Evolutionary conservation across 345 rosid genomes (phyloP).

Genomic region (Eucalyptus lansdowneana): DNA sequence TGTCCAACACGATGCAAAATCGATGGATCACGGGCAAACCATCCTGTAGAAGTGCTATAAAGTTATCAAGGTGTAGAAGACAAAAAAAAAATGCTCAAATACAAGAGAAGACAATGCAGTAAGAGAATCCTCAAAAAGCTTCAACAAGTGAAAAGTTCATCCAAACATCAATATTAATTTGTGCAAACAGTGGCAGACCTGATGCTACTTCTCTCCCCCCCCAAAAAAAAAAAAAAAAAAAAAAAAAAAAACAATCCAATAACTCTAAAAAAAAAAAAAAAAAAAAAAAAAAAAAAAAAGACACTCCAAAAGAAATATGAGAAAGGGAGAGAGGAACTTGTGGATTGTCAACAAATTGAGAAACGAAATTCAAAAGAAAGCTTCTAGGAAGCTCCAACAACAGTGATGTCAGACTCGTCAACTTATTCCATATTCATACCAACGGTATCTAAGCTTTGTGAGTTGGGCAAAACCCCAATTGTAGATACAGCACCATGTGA

Average conservation of each 20-base stretch:
- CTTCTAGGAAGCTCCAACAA: background rate
- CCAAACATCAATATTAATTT: background rate
- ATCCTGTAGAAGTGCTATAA: constrained; percentile 32
- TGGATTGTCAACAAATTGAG: background rate
- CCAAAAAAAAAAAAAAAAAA: too few species aligned
- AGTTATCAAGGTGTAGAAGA: background rate
- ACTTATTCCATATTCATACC: constrained; percentile 32
- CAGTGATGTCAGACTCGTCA: background rate
- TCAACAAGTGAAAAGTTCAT: background rate
- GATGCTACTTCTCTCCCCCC: background rate
- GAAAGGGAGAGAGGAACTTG: background rate
- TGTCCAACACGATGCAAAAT: constrained; percentile 60
- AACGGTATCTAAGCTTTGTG: constrained; percentile 74
- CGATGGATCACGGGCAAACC: constrained; percentile 80
- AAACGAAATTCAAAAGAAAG: background rate
- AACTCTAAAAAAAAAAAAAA: background rate
- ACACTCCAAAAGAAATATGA: background rate
- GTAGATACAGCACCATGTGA: constrained; percentile 78
- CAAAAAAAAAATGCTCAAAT: background rate
- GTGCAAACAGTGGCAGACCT: background rate
- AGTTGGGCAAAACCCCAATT: constrained; percentile 68
- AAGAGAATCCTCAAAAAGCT: background rate
- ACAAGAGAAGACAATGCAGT: background rate
- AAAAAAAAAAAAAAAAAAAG: background rate
- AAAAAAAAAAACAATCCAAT: background rate